phyloP scores from a whole-genome alignment of 768 basidiomycete genomes.

The Xerocomus spinulosus region DNA sequence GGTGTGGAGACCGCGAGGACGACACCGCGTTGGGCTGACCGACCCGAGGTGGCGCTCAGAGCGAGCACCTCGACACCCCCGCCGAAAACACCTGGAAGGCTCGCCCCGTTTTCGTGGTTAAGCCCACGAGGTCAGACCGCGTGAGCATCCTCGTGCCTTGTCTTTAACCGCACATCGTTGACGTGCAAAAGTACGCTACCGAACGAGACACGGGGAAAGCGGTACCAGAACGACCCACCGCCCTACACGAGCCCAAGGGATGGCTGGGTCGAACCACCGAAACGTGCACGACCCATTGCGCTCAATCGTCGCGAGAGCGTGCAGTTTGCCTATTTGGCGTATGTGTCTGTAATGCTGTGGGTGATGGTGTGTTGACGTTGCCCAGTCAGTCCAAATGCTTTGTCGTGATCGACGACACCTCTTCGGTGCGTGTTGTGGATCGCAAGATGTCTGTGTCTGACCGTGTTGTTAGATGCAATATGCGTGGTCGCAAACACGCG shows the following conservation, averaged over 20 bases:
- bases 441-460: not conserved
- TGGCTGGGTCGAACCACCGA: slow-evolving; percentile 13
- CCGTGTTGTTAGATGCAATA: slow-evolving; percentile 14
- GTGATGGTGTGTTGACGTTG: slow-evolving; percentile 1
- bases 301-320: slow-evolving; percentile 12
- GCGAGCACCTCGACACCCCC: not conserved
- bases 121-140: not conserved
- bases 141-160: slow-evolving; percentile 9
- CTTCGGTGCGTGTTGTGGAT: slow-evolving; percentile 10
- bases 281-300: slow-evolving; percentile 1
- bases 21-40: not conserved
- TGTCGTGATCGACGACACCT: slow-evolving; percentile 19
- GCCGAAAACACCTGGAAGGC: not conserved
- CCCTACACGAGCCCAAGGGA: slow-evolving; percentile 12
- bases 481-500: slow-evolving; percentile 20
- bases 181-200: not conserved
- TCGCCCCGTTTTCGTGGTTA: slow-evolving; percentile 5
- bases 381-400: slow-evolving; percentile 21
- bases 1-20: not conserved
- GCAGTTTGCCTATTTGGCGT: slow-evolving; percentile 18
- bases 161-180: too few relatives aligned
- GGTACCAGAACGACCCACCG: slow-evolving; percentile 2
- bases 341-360: not conserved
- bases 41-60: not conserved
- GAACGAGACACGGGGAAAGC: not conserved